Evolutionary conservation across 2,329 filamentous ascomycete species (phyloP).

Genomic region (Xylaria sp.): DNA sequence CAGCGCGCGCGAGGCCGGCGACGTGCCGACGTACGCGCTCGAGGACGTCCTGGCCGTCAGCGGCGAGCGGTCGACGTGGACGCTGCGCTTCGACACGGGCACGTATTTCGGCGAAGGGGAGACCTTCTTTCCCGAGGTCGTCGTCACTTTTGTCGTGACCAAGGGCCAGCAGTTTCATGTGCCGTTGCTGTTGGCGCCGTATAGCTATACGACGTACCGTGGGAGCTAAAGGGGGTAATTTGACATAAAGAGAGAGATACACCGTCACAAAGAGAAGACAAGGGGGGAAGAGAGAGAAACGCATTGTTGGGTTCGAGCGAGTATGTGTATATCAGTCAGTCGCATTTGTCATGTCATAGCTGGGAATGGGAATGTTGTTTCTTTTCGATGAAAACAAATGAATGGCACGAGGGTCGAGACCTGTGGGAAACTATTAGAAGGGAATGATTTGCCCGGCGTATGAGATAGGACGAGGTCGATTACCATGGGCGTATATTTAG

Average conservation of each 20-base stretch:
- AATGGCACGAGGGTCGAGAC: no score
- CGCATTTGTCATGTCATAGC: no score
- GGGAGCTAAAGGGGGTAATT: slow-evolving; percentile 49
- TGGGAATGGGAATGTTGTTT: no score
- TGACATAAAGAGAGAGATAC: background rate
- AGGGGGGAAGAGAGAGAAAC: no score
- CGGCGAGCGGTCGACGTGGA: slow-evolving; percentile 52
- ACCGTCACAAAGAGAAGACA: no score
- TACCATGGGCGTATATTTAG: no score
- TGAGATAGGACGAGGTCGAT: no score
- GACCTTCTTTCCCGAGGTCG: slow-evolving; percentile 57
- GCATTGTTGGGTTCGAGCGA: no score
- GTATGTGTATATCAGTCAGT: no score
- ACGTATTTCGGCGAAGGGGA: slow-evolving; percentile 62
- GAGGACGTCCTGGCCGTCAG: slow-evolving; percentile 48
- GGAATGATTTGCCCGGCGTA: no score
- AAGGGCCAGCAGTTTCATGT: slow-evolving; percentile 70
- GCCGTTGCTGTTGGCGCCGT: slow-evolving; percentile 69
- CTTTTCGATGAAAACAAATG: no score
- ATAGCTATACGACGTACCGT: slow-evolving; percentile 76
- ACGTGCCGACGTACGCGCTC: slow-evolving; percentile 54
- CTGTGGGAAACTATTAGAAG: no score
- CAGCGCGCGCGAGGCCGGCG: slow-evolving; percentile 45
- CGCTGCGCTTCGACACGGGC: slow-evolving; percentile 66
- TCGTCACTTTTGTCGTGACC: slow-evolving; percentile 48